Evolutionary conservation across 305 asterid genomes (phyloP).

Genomic region (Solanum aculeatissimum): DNA sequence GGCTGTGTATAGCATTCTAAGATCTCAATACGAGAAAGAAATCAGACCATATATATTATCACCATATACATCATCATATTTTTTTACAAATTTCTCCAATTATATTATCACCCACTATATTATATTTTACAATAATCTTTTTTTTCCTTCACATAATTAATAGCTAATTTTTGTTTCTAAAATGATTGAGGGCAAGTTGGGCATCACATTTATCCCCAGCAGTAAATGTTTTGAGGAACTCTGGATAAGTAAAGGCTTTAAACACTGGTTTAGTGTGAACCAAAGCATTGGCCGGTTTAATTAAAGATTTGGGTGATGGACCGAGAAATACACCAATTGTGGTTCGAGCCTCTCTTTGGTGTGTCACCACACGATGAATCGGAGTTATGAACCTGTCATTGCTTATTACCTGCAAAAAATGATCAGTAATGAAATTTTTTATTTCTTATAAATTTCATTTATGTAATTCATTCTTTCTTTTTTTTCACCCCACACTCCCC

Average conservation of each 20-base stretch:
- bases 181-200: neutral
- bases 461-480: no score
- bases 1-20: neutral
- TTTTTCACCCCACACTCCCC: no score
- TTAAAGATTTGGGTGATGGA: slow-evolving; percentile 28
- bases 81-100: neutral
- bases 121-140: neutral
- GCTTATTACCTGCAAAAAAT: slow-evolving; percentile 9
- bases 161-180: neutral
- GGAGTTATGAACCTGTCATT: slow-evolving; percentile 45
- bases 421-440: no score
- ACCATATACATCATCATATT: neutral
- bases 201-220: neutral
- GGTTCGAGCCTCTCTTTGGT: slow-evolving; percentile 22
- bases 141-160: no score
- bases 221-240: neutral
- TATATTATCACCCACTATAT: neutral
- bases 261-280: neutral
- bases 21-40: no score
- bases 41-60: no score
- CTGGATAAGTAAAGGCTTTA: neutral
- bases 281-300: slow-evolving; percentile 41
- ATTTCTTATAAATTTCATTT: no score
- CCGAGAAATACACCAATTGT: slow-evolving; percentile 44
- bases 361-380: slow-evolving; percentile 54